Evolutionary conservation across 1,284 basidiomycete genomes (phyloP).

Genomic region (Sanghuangporus baumii): DNA sequence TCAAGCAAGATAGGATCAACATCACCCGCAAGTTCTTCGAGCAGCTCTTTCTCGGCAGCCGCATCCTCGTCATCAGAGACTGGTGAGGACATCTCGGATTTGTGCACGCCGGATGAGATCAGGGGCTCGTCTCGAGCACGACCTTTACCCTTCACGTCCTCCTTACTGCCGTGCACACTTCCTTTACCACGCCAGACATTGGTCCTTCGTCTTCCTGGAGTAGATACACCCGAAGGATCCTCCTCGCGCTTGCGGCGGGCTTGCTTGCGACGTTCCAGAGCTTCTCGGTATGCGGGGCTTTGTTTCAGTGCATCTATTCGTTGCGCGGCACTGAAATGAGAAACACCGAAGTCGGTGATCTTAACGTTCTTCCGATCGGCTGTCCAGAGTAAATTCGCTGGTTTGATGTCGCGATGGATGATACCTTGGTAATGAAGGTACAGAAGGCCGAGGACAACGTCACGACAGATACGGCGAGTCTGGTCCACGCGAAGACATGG

Average conservation of each 20-base stretch:
- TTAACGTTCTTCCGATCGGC: conserved; percentile 83
- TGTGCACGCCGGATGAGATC: not conserved
- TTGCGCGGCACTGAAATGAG: conserved; percentile 88
- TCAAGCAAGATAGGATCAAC: conserved; percentile 16
- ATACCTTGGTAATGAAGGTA: conserved; percentile 97
- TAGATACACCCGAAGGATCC: not conserved
- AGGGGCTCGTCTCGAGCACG: conserved; percentile 1
- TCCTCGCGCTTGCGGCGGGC: not conserved
- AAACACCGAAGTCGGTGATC: conserved; percentile 97
- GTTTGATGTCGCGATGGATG: conserved; percentile 99
- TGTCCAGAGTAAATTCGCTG: conserved; percentile 92
- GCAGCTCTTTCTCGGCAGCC: conserved; percentile 11
- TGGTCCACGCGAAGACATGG: conserved; percentile 83
- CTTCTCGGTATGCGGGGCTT: conserved; percentile 1
- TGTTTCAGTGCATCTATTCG: conserved; percentile 50
- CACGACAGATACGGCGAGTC: conserved; percentile 82
- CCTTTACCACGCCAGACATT: conserved; percentile 74
- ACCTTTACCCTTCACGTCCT: conserved; percentile 10
- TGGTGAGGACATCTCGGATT: not conserved
- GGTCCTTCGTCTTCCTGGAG: conserved; percentile 82
- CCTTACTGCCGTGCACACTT: not conserved
- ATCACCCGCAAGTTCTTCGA: conserved; percentile 4
- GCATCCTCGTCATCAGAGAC: conserved; percentile 2
- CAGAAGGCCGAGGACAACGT: conserved; percentile 90
- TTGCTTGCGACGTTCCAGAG: conserved; percentile 5